Evolutionary conservation across 345 rosid species (phyloP).

Genomic region (Populus ilicifolia): DNA sequence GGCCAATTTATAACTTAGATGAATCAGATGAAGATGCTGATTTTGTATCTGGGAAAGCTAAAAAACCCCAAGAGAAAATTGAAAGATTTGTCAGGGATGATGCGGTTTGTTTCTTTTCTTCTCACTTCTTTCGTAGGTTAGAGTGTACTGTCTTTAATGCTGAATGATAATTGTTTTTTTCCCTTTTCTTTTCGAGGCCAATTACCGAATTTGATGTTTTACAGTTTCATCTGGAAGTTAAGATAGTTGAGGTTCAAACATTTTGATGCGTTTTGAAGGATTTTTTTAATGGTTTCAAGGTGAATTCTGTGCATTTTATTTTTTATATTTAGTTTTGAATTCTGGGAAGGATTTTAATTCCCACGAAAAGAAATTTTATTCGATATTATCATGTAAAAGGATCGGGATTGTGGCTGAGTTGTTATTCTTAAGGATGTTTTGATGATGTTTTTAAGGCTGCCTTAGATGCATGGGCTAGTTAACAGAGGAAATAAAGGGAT

Average conservation of each 20-base stretch:
- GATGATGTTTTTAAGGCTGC: background rate
- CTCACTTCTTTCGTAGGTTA: background rate
- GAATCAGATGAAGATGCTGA: conserved; percentile 94
- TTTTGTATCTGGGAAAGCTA: conserved; percentile 46
- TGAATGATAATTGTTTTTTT: background rate
- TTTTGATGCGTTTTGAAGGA: background rate
- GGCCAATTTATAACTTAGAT: conserved; percentile 79
- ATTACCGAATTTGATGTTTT: background rate
- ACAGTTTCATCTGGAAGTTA: background rate
- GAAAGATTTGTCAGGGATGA: conserved; percentile 79
- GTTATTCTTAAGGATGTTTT: background rate
- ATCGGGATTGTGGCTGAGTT: background rate
- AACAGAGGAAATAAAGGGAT: background rate
- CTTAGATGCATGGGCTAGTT: background rate
- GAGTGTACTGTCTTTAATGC: background rate
- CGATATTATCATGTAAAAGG: background rate
- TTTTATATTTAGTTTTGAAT: background rate
- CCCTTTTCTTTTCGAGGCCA: background rate
- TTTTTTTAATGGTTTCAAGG: background rate
- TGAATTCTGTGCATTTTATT: background rate
- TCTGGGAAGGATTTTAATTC: background rate
- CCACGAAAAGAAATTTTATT: background rate
- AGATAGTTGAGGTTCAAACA: background rate
- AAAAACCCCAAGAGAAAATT: conserved; percentile 46
- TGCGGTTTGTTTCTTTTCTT: conserved; percentile 47